Conservation (phyloP, 257 asterid genomes). For the Solanum paucissectum region DNA sequence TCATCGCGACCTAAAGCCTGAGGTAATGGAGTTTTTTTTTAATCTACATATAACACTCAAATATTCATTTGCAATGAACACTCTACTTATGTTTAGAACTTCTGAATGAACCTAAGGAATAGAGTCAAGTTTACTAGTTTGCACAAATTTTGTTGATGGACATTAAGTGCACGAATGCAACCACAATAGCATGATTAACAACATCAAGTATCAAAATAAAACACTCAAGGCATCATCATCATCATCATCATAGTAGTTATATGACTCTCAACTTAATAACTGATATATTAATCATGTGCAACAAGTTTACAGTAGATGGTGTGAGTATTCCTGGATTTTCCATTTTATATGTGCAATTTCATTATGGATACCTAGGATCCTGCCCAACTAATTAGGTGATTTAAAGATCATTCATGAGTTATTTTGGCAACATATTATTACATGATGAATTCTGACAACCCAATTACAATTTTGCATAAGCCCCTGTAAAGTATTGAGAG, state of each 20-base stretch:
- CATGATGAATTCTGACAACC: background rate
- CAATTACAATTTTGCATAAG: background rate
- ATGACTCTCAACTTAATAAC: background rate
- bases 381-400: background rate
- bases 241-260: background rate
- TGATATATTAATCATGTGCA: background rate
- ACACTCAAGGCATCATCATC: background rate
- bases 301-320: background rate
- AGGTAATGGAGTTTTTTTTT: constrained; percentile 17
- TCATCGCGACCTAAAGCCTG: constrained; percentile 72
- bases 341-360: background rate
- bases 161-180: background rate
- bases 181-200: background rate
- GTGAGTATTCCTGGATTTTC: background rate
- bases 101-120: background rate
- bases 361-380: background rate
- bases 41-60: background rate
- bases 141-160: background rate
- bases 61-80: background rate
- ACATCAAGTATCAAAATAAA: background rate
- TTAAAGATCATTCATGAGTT: background rate
- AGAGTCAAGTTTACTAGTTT: background rate
- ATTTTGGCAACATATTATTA: background rate
- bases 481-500: background rate
- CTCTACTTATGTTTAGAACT: background rate